Base-by-base conservation (phyloP, 192 early-diverging fungal genomes). In the Linnemannia exigua region DNA sequence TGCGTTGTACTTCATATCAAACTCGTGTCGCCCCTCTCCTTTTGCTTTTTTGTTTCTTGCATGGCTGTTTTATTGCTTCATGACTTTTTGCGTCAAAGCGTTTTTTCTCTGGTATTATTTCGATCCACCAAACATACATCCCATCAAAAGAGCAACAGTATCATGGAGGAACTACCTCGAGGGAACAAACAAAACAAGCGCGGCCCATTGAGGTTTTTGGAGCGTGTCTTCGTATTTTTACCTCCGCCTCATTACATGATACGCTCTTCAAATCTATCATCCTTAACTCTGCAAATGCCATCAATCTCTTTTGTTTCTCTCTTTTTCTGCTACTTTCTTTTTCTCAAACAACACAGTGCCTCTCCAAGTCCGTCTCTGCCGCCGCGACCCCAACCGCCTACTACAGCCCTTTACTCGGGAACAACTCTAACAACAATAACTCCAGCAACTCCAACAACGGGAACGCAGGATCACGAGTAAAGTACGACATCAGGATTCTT, bases 1-100 rank as follows among this genome's bases (percentile, higher is more conserved):
- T 92, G 90, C 75, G 69, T 94, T 85, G 93, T 90, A 70, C 88
- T 94, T 87, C 89, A 94, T 92, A 93, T 91, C 92, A 89, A 87
- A 88, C 91, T 89, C 88, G 72, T 84, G 70, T 77, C 80, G 36
- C 77, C 25, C 15, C 3, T 48, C 74, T 72, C 1, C 46, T 58
- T 25, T 47, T 68, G 0, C 44, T 74, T 68, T 46, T 50, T 67
- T 37, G 19, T 22, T 54, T 70, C 3, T 50, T 37, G 35, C n/a
- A n/a, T 58, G 17, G 14, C 58, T 68, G 71, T 67, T 44, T 72
- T 72, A 35, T 33, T 77, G 28, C 58, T 74, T 76, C 31, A 70
- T 76, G 50, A 47, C 71, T 70, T 67, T 15, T 79, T 33, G 47
- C 54, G 25, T 41, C 54, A 44, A n/a, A 14, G 47, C 73, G 28